phyloP scores from a whole-genome alignment of 176 grass and related monocot species.

The Luzula sylvatica region DNA sequence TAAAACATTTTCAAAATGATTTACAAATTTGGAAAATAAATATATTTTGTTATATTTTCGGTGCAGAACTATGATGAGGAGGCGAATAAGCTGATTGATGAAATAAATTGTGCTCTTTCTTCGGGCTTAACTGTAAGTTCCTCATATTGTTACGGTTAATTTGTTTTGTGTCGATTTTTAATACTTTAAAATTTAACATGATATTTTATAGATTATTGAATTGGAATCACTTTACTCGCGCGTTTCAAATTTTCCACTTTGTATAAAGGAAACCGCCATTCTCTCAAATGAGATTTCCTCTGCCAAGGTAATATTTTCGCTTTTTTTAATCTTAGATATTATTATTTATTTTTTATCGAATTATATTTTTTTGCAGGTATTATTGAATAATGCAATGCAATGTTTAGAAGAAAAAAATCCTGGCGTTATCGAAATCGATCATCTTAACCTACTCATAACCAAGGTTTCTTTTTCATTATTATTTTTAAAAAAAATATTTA shows the following conservation, averaged over 20 bases:
- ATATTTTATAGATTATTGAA: conserved; percentile 41
- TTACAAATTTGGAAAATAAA: neutral
- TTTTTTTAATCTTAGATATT: too few relatives aligned
- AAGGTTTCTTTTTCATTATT: conserved; percentile 46
- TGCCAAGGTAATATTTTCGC: conserved; percentile 65
- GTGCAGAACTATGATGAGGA: conserved; percentile 44
- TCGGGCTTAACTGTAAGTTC: conserved; percentile 50
- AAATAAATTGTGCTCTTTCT: conserved; percentile 61
- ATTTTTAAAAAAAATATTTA: neutral
- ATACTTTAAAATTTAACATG: conserved; percentile 21
- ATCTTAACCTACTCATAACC: conserved; percentile 49
- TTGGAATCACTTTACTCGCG: conserved; percentile 55
- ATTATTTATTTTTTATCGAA: too few relatives aligned
- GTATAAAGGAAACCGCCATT: conserved; percentile 30
- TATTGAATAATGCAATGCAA: conserved; percentile 45
- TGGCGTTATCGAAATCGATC: conserved; percentile 36
- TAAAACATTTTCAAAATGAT: conserved; percentile 1
- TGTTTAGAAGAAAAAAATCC: conserved; percentile 41
- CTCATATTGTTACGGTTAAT: neutral
- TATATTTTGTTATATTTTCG: neutral
- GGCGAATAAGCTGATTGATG: conserved; percentile 43
- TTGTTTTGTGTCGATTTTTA: neutral
- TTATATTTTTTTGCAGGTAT: conserved; percentile 27
- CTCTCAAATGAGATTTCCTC: conserved; percentile 53
- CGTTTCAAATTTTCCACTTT: conserved; percentile 49